Base-by-base conservation (phyloP, 1,284 basidiomycete species). In the Wallemia hederae region DNA sequence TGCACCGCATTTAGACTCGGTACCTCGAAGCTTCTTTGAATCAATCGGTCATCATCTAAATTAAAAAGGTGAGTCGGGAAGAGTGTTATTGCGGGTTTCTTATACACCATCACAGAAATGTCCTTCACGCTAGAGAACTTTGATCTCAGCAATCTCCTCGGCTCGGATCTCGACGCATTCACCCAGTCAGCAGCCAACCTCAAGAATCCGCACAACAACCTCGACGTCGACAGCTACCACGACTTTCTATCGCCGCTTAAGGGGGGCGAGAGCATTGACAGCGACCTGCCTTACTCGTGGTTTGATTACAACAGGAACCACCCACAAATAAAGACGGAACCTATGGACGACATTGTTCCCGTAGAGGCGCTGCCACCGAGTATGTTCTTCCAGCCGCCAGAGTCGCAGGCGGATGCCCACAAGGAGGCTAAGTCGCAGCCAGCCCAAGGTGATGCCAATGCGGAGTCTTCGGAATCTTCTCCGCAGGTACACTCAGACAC, bases 291-390 rank as follows among this genome's bases (percentile, higher is more conserved):
- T 49, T 49, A 49, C 39, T 49, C 39, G 11, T 49, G 39, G 39
- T 49, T 49, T n/a, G 39, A 49, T 22, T 49, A 49, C n/a, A 49
- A 58, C 25, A 9, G 27, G 24, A 28, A 58, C 56, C 11, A 15
- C 24, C 56, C 56, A n/a, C 56, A 27, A 26, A 28, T 58, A 28
- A 58, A 58, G 56, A 58, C 25, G 17, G 56, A 58, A n/a, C 56
- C 56, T 9, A 58, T 58, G 24, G 19, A 25, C 9, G 56, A 58
- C 2, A 58, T 58, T 26, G 27, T 26, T 7, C 25, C 27, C 19
- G 56, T 58, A 7, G 56, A 58, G 56, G 24, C 15, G 11, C 24
- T 58, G 17, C 56, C 56, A 28, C 56, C 56, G 25, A 26, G 24
- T 7, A 58, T 58, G 56, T 28, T 58, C 56, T 58, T 58, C 56